Evolutionary conservation across 768 basidiomycete genomes (phyloP).

Genomic region (Mycena vulgaris): DNA sequence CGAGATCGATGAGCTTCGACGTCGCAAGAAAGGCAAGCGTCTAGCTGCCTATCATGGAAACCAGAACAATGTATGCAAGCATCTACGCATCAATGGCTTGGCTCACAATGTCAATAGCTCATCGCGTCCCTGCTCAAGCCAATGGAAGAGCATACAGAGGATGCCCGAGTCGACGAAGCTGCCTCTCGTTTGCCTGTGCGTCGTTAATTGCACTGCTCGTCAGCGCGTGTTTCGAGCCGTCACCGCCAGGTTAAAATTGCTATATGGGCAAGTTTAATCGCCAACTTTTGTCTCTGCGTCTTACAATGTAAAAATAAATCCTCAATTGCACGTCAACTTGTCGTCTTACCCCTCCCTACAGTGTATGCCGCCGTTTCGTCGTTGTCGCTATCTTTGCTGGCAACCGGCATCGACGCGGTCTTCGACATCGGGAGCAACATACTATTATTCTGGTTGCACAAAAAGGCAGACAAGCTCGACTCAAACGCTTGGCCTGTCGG

Average conservation of each 20-base stretch:
- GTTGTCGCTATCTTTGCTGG: conserved; percentile 86
- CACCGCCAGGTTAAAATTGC: conserved; percentile 85
- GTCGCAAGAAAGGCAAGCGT: conserved; percentile 71
- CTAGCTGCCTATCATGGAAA: conserved; percentile 77
- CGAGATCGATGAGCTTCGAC: conserved; percentile 75
- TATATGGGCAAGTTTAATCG: conserved; percentile 84
- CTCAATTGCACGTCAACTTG: background rate
- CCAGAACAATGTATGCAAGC: conserved; percentile 77
- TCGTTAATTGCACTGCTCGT: conserved; percentile 29
- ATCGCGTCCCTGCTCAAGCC: conserved; percentile 92
- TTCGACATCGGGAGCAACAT: conserved; percentile 90
- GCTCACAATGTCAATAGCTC: conserved; percentile 63
- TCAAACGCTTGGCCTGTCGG: conserved; percentile 93
- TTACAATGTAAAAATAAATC: conserved; percentile 71
- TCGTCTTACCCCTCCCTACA: conserved; percentile 48
- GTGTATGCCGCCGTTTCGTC: conserved; percentile 95
- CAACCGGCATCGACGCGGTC: conserved; percentile 90
- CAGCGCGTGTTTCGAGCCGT: background rate
- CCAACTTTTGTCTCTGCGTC: conserved; percentile 81
- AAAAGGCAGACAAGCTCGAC: conserved; percentile 80
- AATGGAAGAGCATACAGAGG: conserved; percentile 90
- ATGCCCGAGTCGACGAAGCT: conserved; percentile 81
- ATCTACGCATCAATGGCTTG: background rate
- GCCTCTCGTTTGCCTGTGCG: conserved; percentile 77
- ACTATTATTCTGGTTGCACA: conserved; percentile 85